These are phyloP conservation scores for Fusarium sarcochroum DNA, from an alignment of 2,329 filamentous ascomycete species.

Conservation along the genomic window DNA sequence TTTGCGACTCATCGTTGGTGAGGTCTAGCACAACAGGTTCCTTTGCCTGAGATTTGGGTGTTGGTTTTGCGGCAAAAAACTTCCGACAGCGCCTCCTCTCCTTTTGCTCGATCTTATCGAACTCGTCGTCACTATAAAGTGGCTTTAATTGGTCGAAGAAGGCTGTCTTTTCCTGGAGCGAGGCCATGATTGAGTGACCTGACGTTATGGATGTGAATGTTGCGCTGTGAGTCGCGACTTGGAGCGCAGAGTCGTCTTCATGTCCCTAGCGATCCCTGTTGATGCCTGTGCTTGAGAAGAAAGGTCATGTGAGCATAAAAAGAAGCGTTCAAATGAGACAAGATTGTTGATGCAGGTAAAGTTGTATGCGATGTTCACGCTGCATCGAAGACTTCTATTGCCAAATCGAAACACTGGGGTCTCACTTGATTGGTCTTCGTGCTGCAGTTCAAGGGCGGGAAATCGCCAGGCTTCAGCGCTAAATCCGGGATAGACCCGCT, in stretches of 20 bases:
- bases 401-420: neutral
- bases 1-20: slow-evolving; percentile 31
- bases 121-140: slow-evolving; percentile 52
- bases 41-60: slow-evolving; percentile 9
- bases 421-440: slow-evolving; percentile 23
- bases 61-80: slow-evolving; percentile 47
- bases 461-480: slow-evolving; percentile 42
- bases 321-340: neutral
- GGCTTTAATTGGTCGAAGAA: slow-evolving; percentile 62
- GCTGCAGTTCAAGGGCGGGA: neutral
- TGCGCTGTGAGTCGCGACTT: slow-evolving; percentile 12
- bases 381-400: neutral
- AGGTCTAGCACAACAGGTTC: slow-evolving; percentile 33
- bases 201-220: neutral
- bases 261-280: neutral
- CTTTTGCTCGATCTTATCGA: slow-evolving; percentile 51
- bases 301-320: slow-evolving; percentile 12
- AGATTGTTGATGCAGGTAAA: neutral
- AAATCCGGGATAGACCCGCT: slow-evolving; percentile 24
- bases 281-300: slow-evolving; percentile 4
- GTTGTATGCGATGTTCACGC: slow-evolving; percentile 3
- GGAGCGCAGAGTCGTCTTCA: slow-evolving; percentile 7
- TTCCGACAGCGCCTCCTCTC: slow-evolving; percentile 50
- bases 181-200: slow-evolving; percentile 40
- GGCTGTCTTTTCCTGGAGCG: slow-evolving; percentile 59